A percentile compares a stretch with the other conserved stretches of the same genome.
phyloP scores from a whole-genome alignment of 176 grass and related monocot genomes.

The Hsuehochloa calcarea region DNA sequence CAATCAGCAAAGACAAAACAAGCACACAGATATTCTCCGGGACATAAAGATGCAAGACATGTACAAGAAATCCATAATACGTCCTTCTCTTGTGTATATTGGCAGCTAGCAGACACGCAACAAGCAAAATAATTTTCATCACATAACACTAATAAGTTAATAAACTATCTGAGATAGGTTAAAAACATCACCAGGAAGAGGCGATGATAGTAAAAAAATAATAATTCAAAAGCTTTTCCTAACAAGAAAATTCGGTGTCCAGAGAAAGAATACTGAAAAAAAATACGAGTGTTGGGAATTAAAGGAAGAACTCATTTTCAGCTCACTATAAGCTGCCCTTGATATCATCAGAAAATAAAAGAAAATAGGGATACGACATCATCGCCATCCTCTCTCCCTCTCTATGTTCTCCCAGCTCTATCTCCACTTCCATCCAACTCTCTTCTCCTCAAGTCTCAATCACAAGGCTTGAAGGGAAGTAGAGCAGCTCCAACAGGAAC shows the following conservation, averaged over 20 bases:
- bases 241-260: slow-evolving; percentile 19
- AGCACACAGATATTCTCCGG: slow-evolving; percentile 6
- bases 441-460: slow-evolving; percentile 46
- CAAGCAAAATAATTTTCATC: slow-evolving; percentile 1
- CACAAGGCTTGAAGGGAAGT: slow-evolving; percentile 50
- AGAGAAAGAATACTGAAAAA: slow-evolving; percentile 37
- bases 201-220: background rate
- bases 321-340: slow-evolving; percentile 35
- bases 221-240: background rate
- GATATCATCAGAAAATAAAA: slow-evolving; percentile 52
- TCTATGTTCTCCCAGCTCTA: slow-evolving; percentile 38
- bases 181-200: background rate
- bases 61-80: slow-evolving; percentile 3
- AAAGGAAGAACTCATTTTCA: slow-evolving; percentile 48
- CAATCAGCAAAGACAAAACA: slow-evolving; percentile 1
- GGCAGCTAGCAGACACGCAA: background rate
- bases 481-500: slow-evolving; percentile 28
- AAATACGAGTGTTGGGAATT: slow-evolving; percentile 25
- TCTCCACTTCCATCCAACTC: slow-evolving; percentile 41
- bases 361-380: slow-evolving; percentile 44
- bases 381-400: slow-evolving; percentile 39
- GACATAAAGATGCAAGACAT: background rate
- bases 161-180: background rate
- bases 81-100: background rate
- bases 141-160: background rate